Conservation (phyloP, 2,329 filamentous ascomycete species). For the Exophiala phaeomuriformis region DNA sequence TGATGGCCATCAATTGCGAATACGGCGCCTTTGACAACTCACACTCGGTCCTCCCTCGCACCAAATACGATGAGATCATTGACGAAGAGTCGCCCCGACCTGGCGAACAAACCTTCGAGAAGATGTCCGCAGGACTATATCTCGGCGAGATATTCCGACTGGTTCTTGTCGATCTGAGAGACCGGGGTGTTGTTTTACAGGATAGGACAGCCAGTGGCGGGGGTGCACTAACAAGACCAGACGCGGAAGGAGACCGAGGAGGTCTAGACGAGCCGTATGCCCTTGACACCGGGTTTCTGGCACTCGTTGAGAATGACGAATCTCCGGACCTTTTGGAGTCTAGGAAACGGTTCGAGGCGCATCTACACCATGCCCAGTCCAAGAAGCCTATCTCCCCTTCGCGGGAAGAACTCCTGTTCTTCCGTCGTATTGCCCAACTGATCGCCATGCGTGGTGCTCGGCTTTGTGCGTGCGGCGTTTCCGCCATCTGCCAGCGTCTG, state of each 20-base stretch:
- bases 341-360: neutral
- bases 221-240: slow-evolving; percentile 49
- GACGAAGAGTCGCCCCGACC: slow-evolving; percentile 87
- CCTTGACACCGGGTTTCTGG: slow-evolving; percentile 63
- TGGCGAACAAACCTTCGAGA: slow-evolving; percentile 91
- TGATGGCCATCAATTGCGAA: slow-evolving; percentile 89
- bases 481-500: slow-evolving; percentile 96
- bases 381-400: slow-evolving; percentile 1
- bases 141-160: slow-evolving; percentile 90
- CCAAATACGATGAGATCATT: slow-evolving; percentile 75
- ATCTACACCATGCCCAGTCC: neutral
- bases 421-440: slow-evolving; percentile 80
- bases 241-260: slow-evolving; percentile 42
- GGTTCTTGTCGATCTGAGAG: slow-evolving; percentile 73
- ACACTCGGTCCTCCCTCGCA: slow-evolving; percentile 75
- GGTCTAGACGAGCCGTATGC: slow-evolving; percentile 78
- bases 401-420: slow-evolving; percentile 28
- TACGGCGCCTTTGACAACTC: slow-evolving; percentile 93
- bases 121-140: slow-evolving; percentile 93
- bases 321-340: slow-evolving; percentile 2
- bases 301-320: slow-evolving; percentile 18
- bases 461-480: slow-evolving; percentile 86
- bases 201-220: slow-evolving; percentile 30
- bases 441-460: slow-evolving; percentile 92
- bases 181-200: slow-evolving; percentile 71